Evolutionary conservation across 2,329 filamentous ascomycete species (phyloP).

Genomic region (Xylaria arbuscula): DNA sequence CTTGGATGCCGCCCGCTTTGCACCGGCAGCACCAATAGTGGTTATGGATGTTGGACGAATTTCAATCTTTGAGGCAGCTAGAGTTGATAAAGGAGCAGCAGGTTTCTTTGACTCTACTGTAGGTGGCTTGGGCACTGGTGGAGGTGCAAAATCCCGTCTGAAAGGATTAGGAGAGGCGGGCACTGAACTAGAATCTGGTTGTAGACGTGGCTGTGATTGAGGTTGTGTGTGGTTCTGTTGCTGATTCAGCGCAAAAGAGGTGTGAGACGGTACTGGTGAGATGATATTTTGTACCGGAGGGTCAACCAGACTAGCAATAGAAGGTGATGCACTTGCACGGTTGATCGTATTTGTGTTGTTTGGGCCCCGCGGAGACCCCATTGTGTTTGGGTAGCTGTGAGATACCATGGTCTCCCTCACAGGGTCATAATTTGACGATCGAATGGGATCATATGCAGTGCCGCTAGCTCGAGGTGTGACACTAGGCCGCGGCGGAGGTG

Average conservation of each 20-base stretch:
- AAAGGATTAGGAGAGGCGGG: conserved; percentile 58
- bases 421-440: conserved; percentile 76
- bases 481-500: conserved; percentile 54
- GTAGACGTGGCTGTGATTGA: conserved; percentile 46
- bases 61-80: conserved; percentile 48
- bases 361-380: conserved; percentile 64
- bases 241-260: conserved; percentile 50
- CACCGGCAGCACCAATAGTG: conserved; percentile 48
- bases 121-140: conserved; percentile 48
- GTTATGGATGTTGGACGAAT: conserved; percentile 51
- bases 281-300: conserved; percentile 62
- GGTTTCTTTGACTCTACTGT: conserved; percentile 55
- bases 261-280: conserved; percentile 54
- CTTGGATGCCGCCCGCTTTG: conserved; percentile 50
- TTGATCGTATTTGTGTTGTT: conserved; percentile 57
- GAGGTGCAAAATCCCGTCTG: conserved; percentile 52
- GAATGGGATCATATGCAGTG: conserved; percentile 89
- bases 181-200: conserved; percentile 53
- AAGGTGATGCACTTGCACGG: conserved; percentile 88
- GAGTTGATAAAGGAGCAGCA: conserved; percentile 47
- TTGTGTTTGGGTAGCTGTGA: conserved; percentile 60
- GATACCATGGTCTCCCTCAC: conserved; percentile 70
- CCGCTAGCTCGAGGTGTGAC: conserved; percentile 72
- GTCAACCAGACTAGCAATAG: conserved; percentile 90
- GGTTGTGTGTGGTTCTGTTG: conserved; percentile 45